These are phyloP conservation scores for Polyporus tsugae DNA, from an alignment of 1,284 basidiomycete species.

Conservation along the genomic window DNA sequence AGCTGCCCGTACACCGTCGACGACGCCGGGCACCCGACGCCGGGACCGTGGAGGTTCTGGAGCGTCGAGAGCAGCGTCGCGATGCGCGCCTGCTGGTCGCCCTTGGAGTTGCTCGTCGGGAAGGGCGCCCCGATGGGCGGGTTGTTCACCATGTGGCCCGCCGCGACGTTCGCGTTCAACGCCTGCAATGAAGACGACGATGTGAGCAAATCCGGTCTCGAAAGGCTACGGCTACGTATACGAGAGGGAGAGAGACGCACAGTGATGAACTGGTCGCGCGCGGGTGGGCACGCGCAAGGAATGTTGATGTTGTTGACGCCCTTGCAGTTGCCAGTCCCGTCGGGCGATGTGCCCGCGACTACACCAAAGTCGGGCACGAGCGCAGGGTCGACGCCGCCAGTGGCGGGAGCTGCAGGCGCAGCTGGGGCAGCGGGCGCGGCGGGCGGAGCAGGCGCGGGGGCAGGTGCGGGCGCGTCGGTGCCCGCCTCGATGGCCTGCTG, in stretches of 20 bases:
- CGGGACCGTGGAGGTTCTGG: constrained; percentile 51
- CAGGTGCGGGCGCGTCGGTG: constrained; percentile 20
- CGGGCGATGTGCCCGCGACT: constrained; percentile 36
- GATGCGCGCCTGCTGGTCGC: constrained; percentile 45
- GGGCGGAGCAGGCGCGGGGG: constrained; percentile 4
- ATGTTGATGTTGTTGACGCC: constrained; percentile 42
- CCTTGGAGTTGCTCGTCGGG: constrained; percentile 45
- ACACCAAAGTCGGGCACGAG: constrained; percentile 41
- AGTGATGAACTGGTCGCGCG: constrained; percentile 43
- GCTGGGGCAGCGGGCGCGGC: constrained; percentile 20
- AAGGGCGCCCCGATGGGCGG: constrained; percentile 44
- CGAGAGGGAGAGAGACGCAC: constrained; percentile 29
- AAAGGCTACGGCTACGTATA: neutral
- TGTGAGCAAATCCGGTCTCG: neutral
- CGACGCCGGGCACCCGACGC: constrained; percentile 48
- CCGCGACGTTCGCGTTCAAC: constrained; percentile 46
- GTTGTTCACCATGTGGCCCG: constrained; percentile 49
- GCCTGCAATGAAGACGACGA: constrained; percentile 19
- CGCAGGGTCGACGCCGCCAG: constrained; percentile 23
- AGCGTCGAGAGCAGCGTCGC: constrained; percentile 44
- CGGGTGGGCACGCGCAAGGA: constrained; percentile 50
- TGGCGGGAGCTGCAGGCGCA: constrained; percentile 6
- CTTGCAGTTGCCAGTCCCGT: constrained; percentile 34
- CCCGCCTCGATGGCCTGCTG: constrained; percentile 39
- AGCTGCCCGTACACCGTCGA: constrained; percentile 48